These are phyloP conservation scores for Clonostachys sp. DNA, from an alignment of 2,329 filamentous ascomycete genomes.

Conservation along the genomic window DNA sequence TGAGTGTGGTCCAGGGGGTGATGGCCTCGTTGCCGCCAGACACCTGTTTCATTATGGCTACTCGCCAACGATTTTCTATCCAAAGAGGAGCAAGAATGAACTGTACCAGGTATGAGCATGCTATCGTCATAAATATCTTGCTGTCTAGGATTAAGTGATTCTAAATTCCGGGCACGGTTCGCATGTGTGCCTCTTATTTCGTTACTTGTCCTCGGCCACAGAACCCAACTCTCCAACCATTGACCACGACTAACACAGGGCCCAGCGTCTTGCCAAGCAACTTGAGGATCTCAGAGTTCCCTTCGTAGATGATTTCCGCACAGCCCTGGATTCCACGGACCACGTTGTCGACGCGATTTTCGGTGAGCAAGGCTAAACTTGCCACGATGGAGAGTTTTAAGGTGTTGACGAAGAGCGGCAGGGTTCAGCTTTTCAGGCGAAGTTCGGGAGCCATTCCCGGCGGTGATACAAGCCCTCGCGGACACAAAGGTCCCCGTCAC, in stretches of 20 bases:
- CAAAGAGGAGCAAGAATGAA: slow-evolving; percentile 86
- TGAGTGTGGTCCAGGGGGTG: slow-evolving; percentile 62
- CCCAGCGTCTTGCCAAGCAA: slow-evolving; percentile 75
- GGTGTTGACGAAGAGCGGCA: slow-evolving; percentile 17
- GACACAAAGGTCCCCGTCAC: slow-evolving; percentile 72
- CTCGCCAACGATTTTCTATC: slow-evolving; percentile 83
- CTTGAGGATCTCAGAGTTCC: slow-evolving; percentile 77
- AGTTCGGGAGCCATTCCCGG: slow-evolving; percentile 86
- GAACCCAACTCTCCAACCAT: too few relatives aligned
- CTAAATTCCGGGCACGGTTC: too few relatives aligned
- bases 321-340: slow-evolving; percentile 63
- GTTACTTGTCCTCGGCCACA: too few relatives aligned
- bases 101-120: slow-evolving; percentile 67
- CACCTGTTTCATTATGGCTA: slow-evolving; percentile 93
- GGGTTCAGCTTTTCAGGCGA: slow-evolving; percentile 91
- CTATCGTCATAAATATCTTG: background rate
- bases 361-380: slow-evolving; percentile 43
- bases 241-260: slow-evolving; percentile 15
- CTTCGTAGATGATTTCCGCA: slow-evolving; percentile 75
- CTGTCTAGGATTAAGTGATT: background rate
- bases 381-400: background rate
- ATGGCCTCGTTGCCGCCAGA: slow-evolving; percentile 89
- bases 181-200: too few relatives aligned
- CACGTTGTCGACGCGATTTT: slow-evolving; percentile 93
- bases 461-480: slow-evolving; percentile 73